Conservation (phyloP, 768 basidiomycete species). For the Porpolomopsis calyptriformis region DNA sequence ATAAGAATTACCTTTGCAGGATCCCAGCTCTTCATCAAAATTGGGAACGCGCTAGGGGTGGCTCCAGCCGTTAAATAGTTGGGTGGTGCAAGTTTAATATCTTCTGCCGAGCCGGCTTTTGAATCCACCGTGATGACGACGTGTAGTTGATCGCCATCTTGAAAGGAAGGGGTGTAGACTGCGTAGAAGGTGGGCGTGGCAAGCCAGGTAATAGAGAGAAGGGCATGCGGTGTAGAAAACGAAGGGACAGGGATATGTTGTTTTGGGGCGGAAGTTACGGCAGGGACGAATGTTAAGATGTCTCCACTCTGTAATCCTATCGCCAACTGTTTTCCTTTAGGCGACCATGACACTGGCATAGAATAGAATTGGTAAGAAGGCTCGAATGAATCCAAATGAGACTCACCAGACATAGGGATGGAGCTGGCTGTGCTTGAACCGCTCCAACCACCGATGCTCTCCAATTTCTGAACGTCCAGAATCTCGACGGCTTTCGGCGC, state of each 20-base stretch:
- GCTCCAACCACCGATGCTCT: conserved; percentile 47
- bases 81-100: conserved; percentile 24
- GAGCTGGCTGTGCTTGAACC: conserved; percentile 22
- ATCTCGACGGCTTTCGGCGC: conserved; percentile 36
- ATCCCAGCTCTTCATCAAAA: conserved; percentile 39
- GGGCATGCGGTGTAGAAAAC: conserved; percentile 37
- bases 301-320: conserved; percentile 63
- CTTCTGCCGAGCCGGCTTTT: conserved; percentile 29
- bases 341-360: conserved; percentile 66
- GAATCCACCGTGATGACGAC: conserved; percentile 36
- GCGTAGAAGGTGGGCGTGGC: conserved; percentile 58
- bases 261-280: conserved; percentile 42
- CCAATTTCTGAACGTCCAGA: conserved; percentile 40
- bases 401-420: conserved; percentile 3
- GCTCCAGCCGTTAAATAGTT: conserved; percentile 28
- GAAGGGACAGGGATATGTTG: conserved; percentile 58
- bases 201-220: conserved; percentile 56
- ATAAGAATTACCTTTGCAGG: conserved; percentile 32
- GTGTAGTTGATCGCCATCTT: conserved; percentile 26
- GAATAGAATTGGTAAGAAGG: conserved; percentile 7
- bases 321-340: conserved; percentile 77
- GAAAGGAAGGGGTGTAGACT: conserved; percentile 38
- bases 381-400: background rate
- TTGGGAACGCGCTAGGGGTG: conserved; percentile 26
- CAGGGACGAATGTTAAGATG: conserved; percentile 55